Evolutionary conservation across 345 rosid species (phyloP).

Genomic region (Citrus hindsii): DNA sequence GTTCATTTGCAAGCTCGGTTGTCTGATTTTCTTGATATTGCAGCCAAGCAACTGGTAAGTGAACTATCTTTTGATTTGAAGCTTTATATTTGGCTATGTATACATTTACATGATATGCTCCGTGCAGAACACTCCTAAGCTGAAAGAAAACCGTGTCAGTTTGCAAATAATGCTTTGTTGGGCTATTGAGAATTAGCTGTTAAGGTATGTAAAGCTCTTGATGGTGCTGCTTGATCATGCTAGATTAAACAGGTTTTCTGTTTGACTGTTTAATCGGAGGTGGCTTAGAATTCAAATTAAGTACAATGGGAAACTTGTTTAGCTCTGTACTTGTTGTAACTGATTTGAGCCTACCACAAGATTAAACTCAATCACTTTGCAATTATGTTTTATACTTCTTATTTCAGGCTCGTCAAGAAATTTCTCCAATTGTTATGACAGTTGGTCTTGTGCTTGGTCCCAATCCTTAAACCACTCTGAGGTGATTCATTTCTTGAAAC

Average conservation of each 20-base stretch:
- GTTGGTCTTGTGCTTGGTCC: slow-evolving; percentile 66
- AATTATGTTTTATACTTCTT: not conserved
- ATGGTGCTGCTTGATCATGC: not conserved
- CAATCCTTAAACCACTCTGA: slow-evolving; percentile 78
- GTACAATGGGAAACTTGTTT: not conserved
- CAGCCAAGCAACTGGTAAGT: slow-evolving; percentile 83
- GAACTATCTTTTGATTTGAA: slow-evolving; percentile 15
- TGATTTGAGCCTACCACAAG: not conserved
- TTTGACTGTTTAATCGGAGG: not conserved
- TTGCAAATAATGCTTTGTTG: slow-evolving; percentile 98
- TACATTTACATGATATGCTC: slow-evolving; percentile 13
- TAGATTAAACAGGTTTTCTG: not conserved
- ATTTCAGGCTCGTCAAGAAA: slow-evolving; percentile 87
- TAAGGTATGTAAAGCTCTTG: slow-evolving; percentile 47
- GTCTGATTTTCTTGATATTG: slow-evolving; percentile 58
- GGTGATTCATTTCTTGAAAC: slow-evolving; percentile 35
- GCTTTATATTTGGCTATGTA: slow-evolving; percentile 7
- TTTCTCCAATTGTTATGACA: slow-evolving; percentile 75
- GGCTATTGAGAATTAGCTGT: slow-evolving; percentile 96
- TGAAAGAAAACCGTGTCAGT: slow-evolving; percentile 75
- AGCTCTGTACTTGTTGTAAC: not conserved
- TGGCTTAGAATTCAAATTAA: not conserved
- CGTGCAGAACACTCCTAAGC: slow-evolving; percentile 59
- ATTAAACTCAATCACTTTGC: not conserved
- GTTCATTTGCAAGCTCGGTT: slow-evolving; percentile 62